These are phyloP conservation scores for Inga oerstediana DNA, from an alignment of 306 rosid species.

Conservation along the genomic window DNA sequence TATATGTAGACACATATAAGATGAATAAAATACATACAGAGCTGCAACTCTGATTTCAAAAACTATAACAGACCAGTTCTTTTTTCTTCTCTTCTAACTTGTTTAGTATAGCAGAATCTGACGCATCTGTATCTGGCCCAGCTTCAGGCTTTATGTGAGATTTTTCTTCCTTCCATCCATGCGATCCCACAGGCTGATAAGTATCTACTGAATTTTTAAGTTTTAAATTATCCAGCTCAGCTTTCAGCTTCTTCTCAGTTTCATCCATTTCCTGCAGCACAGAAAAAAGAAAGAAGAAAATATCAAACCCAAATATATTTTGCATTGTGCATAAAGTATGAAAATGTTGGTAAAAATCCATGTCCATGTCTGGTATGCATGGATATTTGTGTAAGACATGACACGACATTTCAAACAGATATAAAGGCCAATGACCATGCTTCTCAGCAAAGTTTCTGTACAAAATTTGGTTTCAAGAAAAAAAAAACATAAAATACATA, in stretches of 20 bases:
- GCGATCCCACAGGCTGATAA: slow-evolving; percentile 38
- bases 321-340: neutral
- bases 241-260: slow-evolving; percentile 55
- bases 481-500: neutral
- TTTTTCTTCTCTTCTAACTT: slow-evolving; percentile 75
- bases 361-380: neutral
- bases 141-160: slow-evolving; percentile 33
- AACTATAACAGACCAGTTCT: slow-evolving; percentile 60
- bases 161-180: slow-evolving; percentile 40
- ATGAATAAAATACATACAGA: no score
- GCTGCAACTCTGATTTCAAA: no score
- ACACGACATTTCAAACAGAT: neutral
- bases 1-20: no score
- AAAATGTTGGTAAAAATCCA: neutral
- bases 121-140: slow-evolving; percentile 50
- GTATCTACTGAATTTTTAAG: slow-evolving; percentile 36
- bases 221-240: slow-evolving; percentile 48
- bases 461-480: neutral
- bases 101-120: slow-evolving; percentile 48
- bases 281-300: neutral
- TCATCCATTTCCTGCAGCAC: slow-evolving; percentile 73
- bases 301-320: neutral
- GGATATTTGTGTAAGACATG: neutral
- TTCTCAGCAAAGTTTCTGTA: neutral
- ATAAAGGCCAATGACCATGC: neutral